Conservation (phyloP, 129 eudicot genomes). For the Mikania micrantha region DNA sequence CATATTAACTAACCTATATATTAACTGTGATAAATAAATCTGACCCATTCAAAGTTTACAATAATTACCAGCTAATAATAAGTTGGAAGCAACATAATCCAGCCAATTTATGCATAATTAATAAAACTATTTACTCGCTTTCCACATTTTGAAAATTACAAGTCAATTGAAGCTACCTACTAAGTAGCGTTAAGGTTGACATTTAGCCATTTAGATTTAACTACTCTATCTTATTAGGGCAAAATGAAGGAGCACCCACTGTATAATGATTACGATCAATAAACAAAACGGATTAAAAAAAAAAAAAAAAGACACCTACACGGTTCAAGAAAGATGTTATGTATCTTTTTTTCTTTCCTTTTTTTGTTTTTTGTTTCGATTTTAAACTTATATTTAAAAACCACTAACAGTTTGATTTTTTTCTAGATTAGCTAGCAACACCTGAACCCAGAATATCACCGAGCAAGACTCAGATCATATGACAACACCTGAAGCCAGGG, state of each 20-base stretch:
- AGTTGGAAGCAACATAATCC: conserved; percentile 11
- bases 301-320: neutral
- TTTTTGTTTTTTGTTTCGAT: too few relatives aligned
- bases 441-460: too few relatives aligned
- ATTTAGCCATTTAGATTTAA: conserved; percentile 1
- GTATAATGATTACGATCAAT: neutral
- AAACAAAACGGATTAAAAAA: neutral
- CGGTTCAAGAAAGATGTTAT: neutral
- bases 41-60: too few relatives aligned
- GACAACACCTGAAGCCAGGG: too few relatives aligned
- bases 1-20: too few relatives aligned
- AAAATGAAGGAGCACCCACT: conserved; percentile 1
- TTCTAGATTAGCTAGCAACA: too few relatives aligned
- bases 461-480: too few relatives aligned
- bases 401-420: too few relatives aligned
- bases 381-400: too few relatives aligned
- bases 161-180: conserved; percentile 14
- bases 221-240: neutral
- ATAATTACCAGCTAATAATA: conserved; percentile 11
- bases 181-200: conserved; percentile 8
- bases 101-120: conserved; percentile 18
- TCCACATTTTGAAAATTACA: neutral
- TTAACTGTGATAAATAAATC: too few relatives aligned
- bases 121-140: neutral
- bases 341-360: neutral